Evolutionary conservation across 2,329 filamentous ascomycete species (phyloP).

Genomic region (Furcasterigmium sp.): DNA sequence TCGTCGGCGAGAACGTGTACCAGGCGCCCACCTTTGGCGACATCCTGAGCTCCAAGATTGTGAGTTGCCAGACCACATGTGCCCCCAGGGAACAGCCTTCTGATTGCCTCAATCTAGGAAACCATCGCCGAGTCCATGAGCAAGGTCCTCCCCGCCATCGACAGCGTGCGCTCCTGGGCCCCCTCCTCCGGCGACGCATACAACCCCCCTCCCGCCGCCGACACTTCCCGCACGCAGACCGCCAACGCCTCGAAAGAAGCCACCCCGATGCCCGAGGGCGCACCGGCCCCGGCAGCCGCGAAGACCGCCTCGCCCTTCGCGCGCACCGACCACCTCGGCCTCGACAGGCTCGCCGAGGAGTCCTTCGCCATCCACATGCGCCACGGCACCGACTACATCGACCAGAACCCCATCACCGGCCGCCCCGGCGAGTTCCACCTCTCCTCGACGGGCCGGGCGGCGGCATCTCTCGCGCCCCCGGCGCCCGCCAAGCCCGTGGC

Average conservation of each 20-base stretch:
- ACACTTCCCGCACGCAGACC: slow-evolving; percentile 18
- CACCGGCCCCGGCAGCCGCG: slow-evolving; percentile 15
- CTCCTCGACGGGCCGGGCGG: slow-evolving; percentile 53
- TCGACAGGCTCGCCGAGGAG: slow-evolving; percentile 49
- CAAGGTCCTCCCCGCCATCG: slow-evolving; percentile 44
- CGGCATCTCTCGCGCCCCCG: slow-evolving; percentile 11
- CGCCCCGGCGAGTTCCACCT: slow-evolving; percentile 62
- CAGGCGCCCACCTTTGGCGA: slow-evolving; percentile 59
- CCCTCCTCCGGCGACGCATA: slow-evolving; percentile 50
- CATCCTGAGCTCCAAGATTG: slow-evolving; percentile 53
- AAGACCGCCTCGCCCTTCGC: slow-evolving; percentile 18
- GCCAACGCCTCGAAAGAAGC: slow-evolving; percentile 26
- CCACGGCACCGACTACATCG: slow-evolving; percentile 60
- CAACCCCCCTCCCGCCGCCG: slow-evolving; percentile 25
- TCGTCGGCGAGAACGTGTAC: slow-evolving; percentile 62
- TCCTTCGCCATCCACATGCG: slow-evolving; percentile 52
- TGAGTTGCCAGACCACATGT: slow-evolving; percentile 23
- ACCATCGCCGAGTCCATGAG: slow-evolving; percentile 34
- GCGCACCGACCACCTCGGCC: slow-evolving; percentile 31
- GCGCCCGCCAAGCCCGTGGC: slow-evolving; percentile 4
- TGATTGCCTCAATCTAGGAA: slow-evolving; percentile 5
- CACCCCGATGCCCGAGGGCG: slow-evolving; percentile 41
- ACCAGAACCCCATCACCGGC: slow-evolving; percentile 64
- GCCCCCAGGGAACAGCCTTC: background rate
- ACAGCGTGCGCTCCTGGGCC: slow-evolving; percentile 48